Evolutionary conservation across 2,329 filamentous ascomycete species (phyloP).

Genomic region (Beauveria varroae): DNA sequence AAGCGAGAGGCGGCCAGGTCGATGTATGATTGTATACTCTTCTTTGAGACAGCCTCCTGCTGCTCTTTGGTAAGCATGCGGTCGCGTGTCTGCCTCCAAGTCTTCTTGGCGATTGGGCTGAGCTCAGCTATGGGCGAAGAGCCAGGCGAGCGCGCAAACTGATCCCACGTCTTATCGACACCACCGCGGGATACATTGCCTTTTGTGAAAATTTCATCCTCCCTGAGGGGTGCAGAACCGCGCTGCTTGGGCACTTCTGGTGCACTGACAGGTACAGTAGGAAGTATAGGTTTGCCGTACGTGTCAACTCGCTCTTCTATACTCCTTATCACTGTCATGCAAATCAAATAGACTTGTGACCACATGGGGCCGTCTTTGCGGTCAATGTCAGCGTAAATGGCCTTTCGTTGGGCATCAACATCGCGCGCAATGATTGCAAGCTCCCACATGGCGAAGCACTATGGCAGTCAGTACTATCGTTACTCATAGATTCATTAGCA

Average conservation of each 20-base stretch:
- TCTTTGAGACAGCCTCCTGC: slow-evolving; percentile 42
- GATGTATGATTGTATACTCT: slow-evolving; percentile 41
- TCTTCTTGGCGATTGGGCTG: slow-evolving; percentile 44
- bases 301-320: slow-evolving; percentile 62
- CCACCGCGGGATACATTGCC: slow-evolving; percentile 33
- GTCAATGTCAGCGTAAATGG: slow-evolving; percentile 82
- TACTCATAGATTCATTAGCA: not conserved
- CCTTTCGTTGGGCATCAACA: slow-evolving; percentile 67
- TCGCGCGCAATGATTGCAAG: slow-evolving; percentile 69
- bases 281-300: slow-evolving; percentile 40
- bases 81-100: slow-evolving; percentile 39
- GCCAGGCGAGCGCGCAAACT: slow-evolving; percentile 39
- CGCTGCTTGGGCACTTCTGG: slow-evolving; percentile 26
- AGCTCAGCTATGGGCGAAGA: slow-evolving; percentile 40
- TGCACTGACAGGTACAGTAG: slow-evolving; percentile 24
- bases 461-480: not conserved
- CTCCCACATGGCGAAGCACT: slow-evolving; percentile 83
- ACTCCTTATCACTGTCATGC: slow-evolving; percentile 59
- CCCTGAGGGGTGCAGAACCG: slow-evolving; percentile 32
- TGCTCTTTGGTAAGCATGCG: slow-evolving; percentile 45
- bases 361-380: slow-evolving; percentile 72
- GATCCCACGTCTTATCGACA: slow-evolving; percentile 37
- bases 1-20: slow-evolving; percentile 38
- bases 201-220: slow-evolving; percentile 38
- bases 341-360: slow-evolving; percentile 67